Evolutionary conservation across 768 basidiomycete species (phyloP).

Genomic region (Boletus insuetus): DNA sequence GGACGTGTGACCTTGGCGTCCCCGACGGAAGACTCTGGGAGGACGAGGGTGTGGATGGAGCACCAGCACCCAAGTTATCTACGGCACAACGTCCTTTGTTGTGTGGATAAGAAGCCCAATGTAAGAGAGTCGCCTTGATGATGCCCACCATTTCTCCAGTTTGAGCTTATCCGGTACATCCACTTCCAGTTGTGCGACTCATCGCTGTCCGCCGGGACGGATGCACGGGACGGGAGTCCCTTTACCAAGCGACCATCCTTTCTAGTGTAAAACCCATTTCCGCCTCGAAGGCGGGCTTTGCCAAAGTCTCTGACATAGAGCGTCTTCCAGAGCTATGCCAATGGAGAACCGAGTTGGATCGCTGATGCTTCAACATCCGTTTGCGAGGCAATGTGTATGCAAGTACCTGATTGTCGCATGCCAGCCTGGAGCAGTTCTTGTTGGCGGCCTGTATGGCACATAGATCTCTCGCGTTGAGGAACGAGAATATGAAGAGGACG

Average conservation of each 20-base stretch:
- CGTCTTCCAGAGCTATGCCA: conserved; percentile 58
- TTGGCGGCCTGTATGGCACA: conserved; percentile 62
- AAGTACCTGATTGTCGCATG: conserved; percentile 62
- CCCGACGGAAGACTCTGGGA: neutral
- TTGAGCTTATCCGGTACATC: conserved; percentile 83
- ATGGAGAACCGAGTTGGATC: conserved; percentile 3
- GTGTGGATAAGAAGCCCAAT: conserved; percentile 20
- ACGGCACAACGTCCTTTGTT: conserved; percentile 62
- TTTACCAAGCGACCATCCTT: conserved; percentile 57
- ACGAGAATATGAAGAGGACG: conserved; percentile 68
- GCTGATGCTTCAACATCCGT: conserved; percentile 17
- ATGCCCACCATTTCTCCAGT: conserved; percentile 72
- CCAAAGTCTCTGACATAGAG: conserved; percentile 67
- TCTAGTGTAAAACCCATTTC: conserved; percentile 56
- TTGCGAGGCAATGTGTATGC: conserved; percentile 2
- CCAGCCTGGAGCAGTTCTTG: conserved; percentile 64
- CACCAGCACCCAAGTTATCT: conserved; percentile 28
- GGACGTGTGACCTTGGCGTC: conserved; percentile 37
- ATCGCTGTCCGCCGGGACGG: conserved; percentile 26
- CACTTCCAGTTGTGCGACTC: conserved; percentile 66
- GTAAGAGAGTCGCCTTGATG: conserved; percentile 7
- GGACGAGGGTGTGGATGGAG: neutral
- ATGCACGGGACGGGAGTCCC: conserved; percentile 53
- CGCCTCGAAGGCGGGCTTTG: conserved; percentile 64
- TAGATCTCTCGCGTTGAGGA: conserved; percentile 64